Percentiles rank a stretch among this genome's conserved stretches.
phyloP scores from a whole-genome alignment of 2,329 filamentous ascomycete genomes.

The Aspergillus sp. region DNA sequence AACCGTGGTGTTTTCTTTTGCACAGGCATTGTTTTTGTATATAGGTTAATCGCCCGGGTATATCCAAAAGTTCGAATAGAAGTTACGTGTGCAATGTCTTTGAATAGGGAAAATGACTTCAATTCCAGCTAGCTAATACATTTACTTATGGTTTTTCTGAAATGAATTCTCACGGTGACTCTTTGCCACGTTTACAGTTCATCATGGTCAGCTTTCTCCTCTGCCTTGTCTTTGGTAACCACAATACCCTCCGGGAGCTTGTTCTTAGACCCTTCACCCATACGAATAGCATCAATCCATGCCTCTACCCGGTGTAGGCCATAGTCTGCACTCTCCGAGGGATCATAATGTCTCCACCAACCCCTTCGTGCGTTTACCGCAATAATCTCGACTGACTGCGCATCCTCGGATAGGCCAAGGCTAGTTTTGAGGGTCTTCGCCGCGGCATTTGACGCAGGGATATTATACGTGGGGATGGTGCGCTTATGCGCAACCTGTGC shows the following conservation, averaged over 20 bases:
- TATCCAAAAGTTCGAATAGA: conserved; percentile 12
- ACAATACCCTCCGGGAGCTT: conserved; percentile 67
- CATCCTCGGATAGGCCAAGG: conserved; percentile 59
- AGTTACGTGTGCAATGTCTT: not conserved
- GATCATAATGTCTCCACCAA: conserved; percentile 77
- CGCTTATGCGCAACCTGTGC: conserved; percentile 77
- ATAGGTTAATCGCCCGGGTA: not conserved
- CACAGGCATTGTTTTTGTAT: conserved; percentile 1
- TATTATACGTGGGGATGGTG: conserved; percentile 77
- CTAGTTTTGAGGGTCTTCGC: conserved; percentile 56
- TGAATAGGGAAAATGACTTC: not conserved
- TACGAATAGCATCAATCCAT: conserved; percentile 88
- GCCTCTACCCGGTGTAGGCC: conserved; percentile 63
- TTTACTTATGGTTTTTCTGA: not conserved
- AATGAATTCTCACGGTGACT: not conserved
- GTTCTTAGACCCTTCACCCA: conserved; percentile 81
- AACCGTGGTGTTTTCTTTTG: not conserved
- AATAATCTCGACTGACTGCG: conserved; percentile 65
- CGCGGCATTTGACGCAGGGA: conserved; percentile 64
- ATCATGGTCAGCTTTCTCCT: conserved; percentile 44
- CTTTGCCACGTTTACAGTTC: conserved; percentile 36
- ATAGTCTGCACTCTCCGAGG: conserved; percentile 53
- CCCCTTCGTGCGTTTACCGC: conserved; percentile 80
- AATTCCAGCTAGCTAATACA: not conserved
- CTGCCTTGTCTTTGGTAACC: conserved; percentile 33